Percentiles rank a stretch among this genome's conserved stretches.
These are phyloP conservation scores for Albizia julibrissin DNA, from an alignment of 306 rosid genomes.

Conservation along the genomic window DNA sequence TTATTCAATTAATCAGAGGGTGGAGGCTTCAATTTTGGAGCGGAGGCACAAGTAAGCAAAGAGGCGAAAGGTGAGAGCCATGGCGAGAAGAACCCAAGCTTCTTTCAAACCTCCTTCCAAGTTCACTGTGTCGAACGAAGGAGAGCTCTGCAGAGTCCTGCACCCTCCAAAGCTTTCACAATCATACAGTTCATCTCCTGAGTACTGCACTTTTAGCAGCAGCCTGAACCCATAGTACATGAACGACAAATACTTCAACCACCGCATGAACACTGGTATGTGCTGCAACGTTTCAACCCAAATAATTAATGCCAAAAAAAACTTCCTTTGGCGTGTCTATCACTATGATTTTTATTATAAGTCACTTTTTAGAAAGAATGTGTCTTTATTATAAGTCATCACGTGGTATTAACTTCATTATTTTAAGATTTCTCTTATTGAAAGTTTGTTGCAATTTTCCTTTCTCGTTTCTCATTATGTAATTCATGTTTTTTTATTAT, in stretches of 20 bases:
- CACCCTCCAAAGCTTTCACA: slow-evolving; percentile 79
- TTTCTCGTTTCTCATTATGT: no score
- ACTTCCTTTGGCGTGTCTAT: neutral
- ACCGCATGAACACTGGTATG: slow-evolving; percentile 78
- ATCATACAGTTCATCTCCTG: slow-evolving; percentile 77
- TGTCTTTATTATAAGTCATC: no score
- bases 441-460: no score
- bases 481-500: no score
- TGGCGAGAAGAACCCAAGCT: slow-evolving; percentile 74
- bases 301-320: neutral
- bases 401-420: no score
- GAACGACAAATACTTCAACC: slow-evolving; percentile 90
- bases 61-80: slow-evolving; percentile 69
- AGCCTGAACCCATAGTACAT: slow-evolving; percentile 89
- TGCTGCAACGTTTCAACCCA: slow-evolving; percentile 56
- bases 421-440: no score
- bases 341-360: no score
- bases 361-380: no score
- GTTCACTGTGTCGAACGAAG: slow-evolving; percentile 70
- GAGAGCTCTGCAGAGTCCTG: slow-evolving; percentile 69
- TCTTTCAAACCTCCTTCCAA: slow-evolving; percentile 76
- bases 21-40: slow-evolving; percentile 51
- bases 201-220: slow-evolving; percentile 83
- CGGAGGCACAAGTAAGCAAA: slow-evolving; percentile 77
- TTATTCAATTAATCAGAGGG: slow-evolving; percentile 19